Base-by-base conservation (phyloP, 208 protist genomes). In the Trypanosoma avium region DNA sequence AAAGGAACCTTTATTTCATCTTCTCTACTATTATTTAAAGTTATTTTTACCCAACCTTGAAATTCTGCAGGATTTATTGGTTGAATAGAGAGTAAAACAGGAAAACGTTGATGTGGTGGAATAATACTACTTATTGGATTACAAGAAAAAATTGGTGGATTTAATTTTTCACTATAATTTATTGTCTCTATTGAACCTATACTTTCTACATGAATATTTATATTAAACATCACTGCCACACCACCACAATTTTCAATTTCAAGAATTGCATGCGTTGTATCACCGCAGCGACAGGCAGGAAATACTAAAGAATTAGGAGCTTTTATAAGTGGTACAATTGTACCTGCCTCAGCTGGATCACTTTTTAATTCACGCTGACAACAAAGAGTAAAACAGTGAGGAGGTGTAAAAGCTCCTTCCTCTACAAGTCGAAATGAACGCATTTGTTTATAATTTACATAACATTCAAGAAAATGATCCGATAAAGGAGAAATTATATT, bases 401-500 rank as follows among this genome's bases (percentile, higher is more conserved):
- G 94, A 43, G 91, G 91, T 24, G 75, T 70, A 17, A 95, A 86
- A 32, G 70, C 75, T 45, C 72, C 73, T 17, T 90, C 75, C n/a
- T 53, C 60, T 8, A 90, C 77, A 27, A 93, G 72, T 42, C 88
- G 84, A 61, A 96, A 97, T 4, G 80, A 85, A 27, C 81, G 79
- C 80, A 96, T 95, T 30, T 82, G 74, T 55, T 86, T 94, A 64
- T 84, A 94, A 67, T 84, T 88, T 33, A 93, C 84, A 74, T 93
- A 96, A 77, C 94, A 98, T 85, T 98, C 92, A 9, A 98, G 58
- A 48, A 70, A 74, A 53, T 86, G 71, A 36, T 67, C 66, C 15
- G 48, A 3, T 30, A 48, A 61, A 57, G 48, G 47, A 45, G 38
- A 46, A 27, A 12, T 56, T 17, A 15, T 15, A 22, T 1, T 19